phyloP scores from a whole-genome alignment of 768 basidiomycete species.

The Tylopilus balloui region DNA sequence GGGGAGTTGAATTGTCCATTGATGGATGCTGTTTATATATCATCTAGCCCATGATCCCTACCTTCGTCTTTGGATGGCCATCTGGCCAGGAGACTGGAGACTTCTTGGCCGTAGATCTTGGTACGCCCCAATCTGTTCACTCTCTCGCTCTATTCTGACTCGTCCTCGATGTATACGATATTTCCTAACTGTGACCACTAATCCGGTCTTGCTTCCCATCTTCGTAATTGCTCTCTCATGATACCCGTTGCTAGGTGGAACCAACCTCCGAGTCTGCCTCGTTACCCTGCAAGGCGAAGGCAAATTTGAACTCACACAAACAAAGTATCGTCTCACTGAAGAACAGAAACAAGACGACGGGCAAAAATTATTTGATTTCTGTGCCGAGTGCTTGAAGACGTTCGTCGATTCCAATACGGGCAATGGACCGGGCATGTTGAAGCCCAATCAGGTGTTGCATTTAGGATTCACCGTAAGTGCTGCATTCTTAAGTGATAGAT shows the following conservation, averaged over 20 bases:
- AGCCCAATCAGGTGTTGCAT: constrained; percentile 59
- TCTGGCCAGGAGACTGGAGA: constrained; percentile 85
- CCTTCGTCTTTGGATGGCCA: constrained; percentile 96
- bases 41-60: constrained; percentile 88
- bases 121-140: constrained; percentile 39
- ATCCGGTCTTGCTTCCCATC: neutral
- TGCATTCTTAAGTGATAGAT: neutral
- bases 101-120: constrained; percentile 86
- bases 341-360: constrained; percentile 99
- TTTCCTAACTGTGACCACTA: neutral
- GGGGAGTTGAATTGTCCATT: constrained; percentile 5
- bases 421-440: constrained; percentile 43
- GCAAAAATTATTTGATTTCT: constrained; percentile 93
- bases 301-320: constrained; percentile 96
- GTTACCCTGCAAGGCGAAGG: constrained; percentile 89
- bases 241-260: constrained; percentile 58
- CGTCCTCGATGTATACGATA: neutral
- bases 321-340: constrained; percentile 94
- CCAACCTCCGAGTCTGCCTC: constrained; percentile 97
- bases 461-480: constrained; percentile 89
- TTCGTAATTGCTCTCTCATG: neutral
- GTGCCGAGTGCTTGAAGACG: constrained; percentile 86
- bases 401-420: constrained; percentile 77
- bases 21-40: constrained; percentile 2
- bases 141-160: neutral